These are phyloP conservation scores for Wallemia mellicola DNA, from an alignment of 1,284 basidiomycete species.

Conservation along the genomic window DNA sequence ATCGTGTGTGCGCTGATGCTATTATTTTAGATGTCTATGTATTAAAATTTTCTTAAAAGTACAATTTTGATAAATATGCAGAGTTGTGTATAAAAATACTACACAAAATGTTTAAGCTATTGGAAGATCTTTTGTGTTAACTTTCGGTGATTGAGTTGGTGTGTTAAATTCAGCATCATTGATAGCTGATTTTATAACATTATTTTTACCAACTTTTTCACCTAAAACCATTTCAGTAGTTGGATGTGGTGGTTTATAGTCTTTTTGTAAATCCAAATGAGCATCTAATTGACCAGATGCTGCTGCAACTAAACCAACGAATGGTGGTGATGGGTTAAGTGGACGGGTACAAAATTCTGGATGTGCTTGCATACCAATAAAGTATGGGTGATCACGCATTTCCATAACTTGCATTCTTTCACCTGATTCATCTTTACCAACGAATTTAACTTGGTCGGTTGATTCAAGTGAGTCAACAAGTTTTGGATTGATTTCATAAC, in stretches of 20 bases:
- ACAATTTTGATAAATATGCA: conserved; percentile 1
- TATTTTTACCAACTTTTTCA: neutral
- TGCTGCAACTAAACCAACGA: conserved; percentile 84
- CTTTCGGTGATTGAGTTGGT: neutral
- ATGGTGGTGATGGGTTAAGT: conserved; percentile 85
- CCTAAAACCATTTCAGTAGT: conserved; percentile 15
- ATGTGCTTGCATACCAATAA: conserved; percentile 81
- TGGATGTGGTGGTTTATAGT: conserved; percentile 23
- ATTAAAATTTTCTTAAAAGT: neutral
- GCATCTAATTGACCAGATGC: conserved; percentile 45
- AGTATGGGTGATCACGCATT: conserved; percentile 74
- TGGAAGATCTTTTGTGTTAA: neutral
- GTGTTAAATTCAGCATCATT: conserved; percentile 1
- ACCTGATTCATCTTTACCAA: conserved; percentile 78
- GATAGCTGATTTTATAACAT: neutral
- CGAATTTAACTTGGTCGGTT: conserved; percentile 41
- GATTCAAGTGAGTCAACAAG: conserved; percentile 43
- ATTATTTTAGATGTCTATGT: neutral
- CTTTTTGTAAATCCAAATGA: conserved; percentile 36
- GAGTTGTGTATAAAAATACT: neutral
- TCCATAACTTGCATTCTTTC: conserved; percentile 96
- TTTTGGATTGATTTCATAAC: conserved; percentile 86
- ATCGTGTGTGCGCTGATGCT: neutral
- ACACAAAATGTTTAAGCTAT: neutral
- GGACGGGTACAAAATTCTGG: conserved; percentile 98